These are phyloP conservation scores for Phytophthora idaei DNA, from an alignment of 352 stramenopile genomes.

Conservation along the genomic window DNA sequence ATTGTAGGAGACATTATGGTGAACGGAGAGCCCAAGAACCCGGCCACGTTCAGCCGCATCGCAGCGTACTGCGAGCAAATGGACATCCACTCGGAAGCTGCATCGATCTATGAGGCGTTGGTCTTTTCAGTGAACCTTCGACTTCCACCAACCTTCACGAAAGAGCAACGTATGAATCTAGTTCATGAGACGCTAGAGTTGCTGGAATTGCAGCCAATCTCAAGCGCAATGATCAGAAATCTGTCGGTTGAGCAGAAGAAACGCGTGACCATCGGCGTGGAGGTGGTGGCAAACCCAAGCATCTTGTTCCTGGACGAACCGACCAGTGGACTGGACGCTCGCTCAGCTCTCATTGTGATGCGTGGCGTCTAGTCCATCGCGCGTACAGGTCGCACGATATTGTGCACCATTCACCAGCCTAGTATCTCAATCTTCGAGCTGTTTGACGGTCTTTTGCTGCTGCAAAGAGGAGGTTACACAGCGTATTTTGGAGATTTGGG, in stretches of 20 bases:
- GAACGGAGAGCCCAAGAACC: constrained; percentile 89
- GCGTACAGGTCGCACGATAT: constrained; percentile 81
- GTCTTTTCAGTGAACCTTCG: constrained; percentile 91
- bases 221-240: constrained; percentile 49
- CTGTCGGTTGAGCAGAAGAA: constrained; percentile 80
- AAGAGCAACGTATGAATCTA: constrained; percentile 51
- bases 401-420: constrained; percentile 72
- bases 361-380: constrained; percentile 82
- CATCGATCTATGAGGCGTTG: constrained; percentile 90
- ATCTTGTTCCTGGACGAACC: constrained; percentile 95
- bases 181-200: constrained; percentile 64
- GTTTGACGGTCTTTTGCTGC: constrained; percentile 91
- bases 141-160: constrained; percentile 56
- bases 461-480: constrained; percentile 66
- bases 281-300: constrained; percentile 93
- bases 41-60: constrained; percentile 71
- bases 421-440: constrained; percentile 91
- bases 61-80: constrained; percentile 83
- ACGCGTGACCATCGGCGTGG: constrained; percentile 92
- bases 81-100: constrained; percentile 84
- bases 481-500: constrained; percentile 92
- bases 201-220: constrained; percentile 54
- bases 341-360: constrained; percentile 89
- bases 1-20: constrained; percentile 86
- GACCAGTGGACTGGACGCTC: constrained; percentile 88